phyloP scores from a whole-genome alignment of 164 flowering plant species.

The Stephania yunnanensis region DNA sequence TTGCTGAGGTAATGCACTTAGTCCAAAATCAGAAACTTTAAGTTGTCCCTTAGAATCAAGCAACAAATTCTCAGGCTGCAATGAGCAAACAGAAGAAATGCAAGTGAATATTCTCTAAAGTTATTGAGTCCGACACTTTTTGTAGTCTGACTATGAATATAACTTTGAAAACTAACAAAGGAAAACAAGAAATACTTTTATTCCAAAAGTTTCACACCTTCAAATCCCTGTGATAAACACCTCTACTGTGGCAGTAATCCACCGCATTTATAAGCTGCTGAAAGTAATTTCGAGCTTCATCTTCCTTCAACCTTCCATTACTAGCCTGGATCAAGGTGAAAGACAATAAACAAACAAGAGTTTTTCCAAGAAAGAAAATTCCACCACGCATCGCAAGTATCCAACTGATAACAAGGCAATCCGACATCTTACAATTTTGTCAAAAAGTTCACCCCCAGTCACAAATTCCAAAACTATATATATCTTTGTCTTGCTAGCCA shows the following conservation, averaged over 20 bases:
- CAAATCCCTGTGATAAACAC: slow-evolving; percentile 88
- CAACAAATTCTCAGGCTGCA: slow-evolving; percentile 92
- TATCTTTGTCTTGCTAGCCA: slow-evolving; percentile 97
- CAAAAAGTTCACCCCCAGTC: slow-evolving; percentile 89
- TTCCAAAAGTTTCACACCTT: slow-evolving; percentile 41
- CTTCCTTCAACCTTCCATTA: slow-evolving; percentile 81
- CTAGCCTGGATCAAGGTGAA: slow-evolving; percentile 40
- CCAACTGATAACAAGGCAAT: not conserved
- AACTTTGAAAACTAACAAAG: not conserved
- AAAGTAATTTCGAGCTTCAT: slow-evolving; percentile 88
- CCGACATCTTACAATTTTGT: slow-evolving; percentile 72
- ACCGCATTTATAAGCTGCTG: slow-evolving; percentile 95
- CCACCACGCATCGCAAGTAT: not conserved
- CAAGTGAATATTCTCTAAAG: not conserved
- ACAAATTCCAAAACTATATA: slow-evolving; percentile 86
- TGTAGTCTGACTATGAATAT: not conserved
- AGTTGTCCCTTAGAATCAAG: slow-evolving; percentile 84
- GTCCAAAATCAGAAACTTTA: slow-evolving; percentile 96
- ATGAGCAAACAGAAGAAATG: slow-evolving; percentile 8
- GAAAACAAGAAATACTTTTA: not conserved
- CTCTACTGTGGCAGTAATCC: slow-evolving; percentile 97
- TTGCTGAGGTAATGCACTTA: slow-evolving; percentile 98
- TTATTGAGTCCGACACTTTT: not conserved
- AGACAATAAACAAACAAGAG: not conserved
- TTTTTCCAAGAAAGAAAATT: not conserved